Base-by-base conservation (phyloP, 1,139 yeast genomes). In the Lodderomyces pseudojiufengensis region DNA sequence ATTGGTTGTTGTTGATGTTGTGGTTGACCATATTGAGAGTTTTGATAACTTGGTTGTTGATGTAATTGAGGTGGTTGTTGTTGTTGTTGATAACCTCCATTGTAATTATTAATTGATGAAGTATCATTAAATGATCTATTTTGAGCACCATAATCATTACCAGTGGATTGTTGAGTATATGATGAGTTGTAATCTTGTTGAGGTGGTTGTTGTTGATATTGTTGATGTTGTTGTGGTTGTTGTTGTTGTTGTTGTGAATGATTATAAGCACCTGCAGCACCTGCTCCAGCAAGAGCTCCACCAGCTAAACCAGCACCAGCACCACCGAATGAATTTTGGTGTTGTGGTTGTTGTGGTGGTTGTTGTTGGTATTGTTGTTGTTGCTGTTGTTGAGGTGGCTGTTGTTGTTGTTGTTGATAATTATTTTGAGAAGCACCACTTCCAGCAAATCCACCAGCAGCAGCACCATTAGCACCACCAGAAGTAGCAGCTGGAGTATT, bases 401-500 rank as follows among this genome's bases (percentile, higher is more conserved):
- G 33, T 24, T 28, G 39, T 25, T 20, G 35, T 29, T 18, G 33
- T 38, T 24, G 34, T 33, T 22, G 37, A 12, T 18, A 29, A 14
- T 13, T 16, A 14, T 31, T 36, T 33, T 37, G 45, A 30, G 20
- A 15, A 21, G 30, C 31, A 30, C 13, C 33, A 13, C 16, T 29
- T 5, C 23, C 20, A 18, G 20, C 20, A 24, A 15, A 42, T 21
- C 45, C 43, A 27, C 39, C 44, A 13, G 40, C 41, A 18, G 43
- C 41, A 22, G 40, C 43, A 16, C 37, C 47, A 27, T 43, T 33
- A 31, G 36, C 43, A 20, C 37, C 47, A 27, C 42, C 32, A 31
- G 36, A 44, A 12, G 47, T 48, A 24, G 46, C 52, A 12, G 23
- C 35, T n/a, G n/a, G n/a, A 31, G 36, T 42, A 20, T 36, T 47